phyloP scores from a whole-genome alignment of 441 rosid genomes.

The Manihot esculenta region DNA sequence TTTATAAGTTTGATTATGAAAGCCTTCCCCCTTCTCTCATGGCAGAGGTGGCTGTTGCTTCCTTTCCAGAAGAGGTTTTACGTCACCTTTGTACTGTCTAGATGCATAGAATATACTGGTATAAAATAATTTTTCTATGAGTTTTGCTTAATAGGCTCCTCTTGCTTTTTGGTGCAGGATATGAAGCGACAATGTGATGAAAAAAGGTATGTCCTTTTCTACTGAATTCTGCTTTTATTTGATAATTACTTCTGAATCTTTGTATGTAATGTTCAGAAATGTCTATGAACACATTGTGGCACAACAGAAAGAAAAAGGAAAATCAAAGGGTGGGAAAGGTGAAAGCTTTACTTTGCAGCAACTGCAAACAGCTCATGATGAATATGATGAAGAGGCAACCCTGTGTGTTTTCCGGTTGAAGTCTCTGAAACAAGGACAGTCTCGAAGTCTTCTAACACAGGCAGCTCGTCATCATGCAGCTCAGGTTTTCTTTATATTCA shows the following conservation, averaged over 20 bases:
- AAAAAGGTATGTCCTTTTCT: constrained; percentile 61
- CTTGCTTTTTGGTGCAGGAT: constrained; percentile 59
- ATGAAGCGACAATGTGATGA: constrained; percentile 98
- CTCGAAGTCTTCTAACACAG: constrained; percentile 91
- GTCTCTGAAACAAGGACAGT: constrained; percentile 92
- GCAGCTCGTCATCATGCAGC: constrained; percentile 97
- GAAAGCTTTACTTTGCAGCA: constrained; percentile 54
- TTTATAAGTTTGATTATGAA: neutral
- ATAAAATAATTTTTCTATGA: constrained; percentile 6
- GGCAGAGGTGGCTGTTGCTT: neutral
- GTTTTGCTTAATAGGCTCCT: constrained; percentile 19
- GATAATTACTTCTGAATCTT: constrained; percentile 29
- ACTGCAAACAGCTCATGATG: constrained; percentile 70
- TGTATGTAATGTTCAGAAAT: constrained; percentile 52
- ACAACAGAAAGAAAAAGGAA: constrained; percentile 85
- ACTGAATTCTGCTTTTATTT: constrained; percentile 20
- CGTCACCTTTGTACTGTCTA: neutral
- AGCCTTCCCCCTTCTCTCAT: neutral
- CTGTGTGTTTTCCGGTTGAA: constrained; percentile 83
- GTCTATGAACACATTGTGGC: constrained; percentile 72
- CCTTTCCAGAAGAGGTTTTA: constrained; percentile 2
- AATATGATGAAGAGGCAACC: constrained; percentile 82
- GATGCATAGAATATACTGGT: neutral
- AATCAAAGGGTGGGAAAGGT: constrained; percentile 68
- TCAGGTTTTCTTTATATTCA: constrained; percentile 55